These are phyloP conservation scores for Fusarium protoensiforme DNA, from an alignment of 2,329 filamentous ascomycete species.

Conservation along the genomic window DNA sequence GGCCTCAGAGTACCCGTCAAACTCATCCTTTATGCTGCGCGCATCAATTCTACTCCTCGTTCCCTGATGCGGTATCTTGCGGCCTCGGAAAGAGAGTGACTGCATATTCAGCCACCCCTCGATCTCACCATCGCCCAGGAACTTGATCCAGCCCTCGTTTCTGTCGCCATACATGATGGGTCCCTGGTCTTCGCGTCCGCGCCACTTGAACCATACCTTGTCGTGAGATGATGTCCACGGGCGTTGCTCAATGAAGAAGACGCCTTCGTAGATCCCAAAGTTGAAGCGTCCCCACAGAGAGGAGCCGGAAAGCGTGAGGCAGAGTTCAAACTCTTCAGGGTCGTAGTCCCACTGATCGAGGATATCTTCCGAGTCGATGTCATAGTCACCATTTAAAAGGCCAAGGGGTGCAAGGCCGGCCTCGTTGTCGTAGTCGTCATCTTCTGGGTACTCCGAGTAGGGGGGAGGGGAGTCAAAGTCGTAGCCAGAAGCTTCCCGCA, in stretches of 20 bases:
- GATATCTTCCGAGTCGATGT: constrained; percentile 45
- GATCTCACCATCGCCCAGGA: constrained; percentile 52
- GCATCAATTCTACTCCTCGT: constrained; percentile 46
- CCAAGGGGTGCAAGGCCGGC: constrained; percentile 44
- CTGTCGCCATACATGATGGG: constrained; percentile 40
- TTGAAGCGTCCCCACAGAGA: constrained; percentile 60
- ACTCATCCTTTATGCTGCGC: constrained; percentile 40
- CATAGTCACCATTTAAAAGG: constrained; percentile 59
- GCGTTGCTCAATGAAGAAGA: constrained; percentile 54
- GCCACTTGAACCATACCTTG: constrained; percentile 48
- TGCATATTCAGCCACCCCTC: constrained; percentile 45
- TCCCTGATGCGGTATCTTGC: constrained; percentile 39
- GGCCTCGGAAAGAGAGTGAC: constrained; percentile 43
- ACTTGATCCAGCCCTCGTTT: constrained; percentile 48
- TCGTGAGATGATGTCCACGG: constrained; percentile 47
- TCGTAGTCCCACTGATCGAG: constrained; percentile 39
- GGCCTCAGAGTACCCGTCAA: constrained; percentile 43
- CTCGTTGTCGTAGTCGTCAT: neutral
- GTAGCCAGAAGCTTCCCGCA: constrained; percentile 43
- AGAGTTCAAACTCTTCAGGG: constrained; percentile 45
- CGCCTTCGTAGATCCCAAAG: constrained; percentile 53
- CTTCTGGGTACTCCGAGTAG: constrained; percentile 18
- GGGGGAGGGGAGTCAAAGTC: constrained; percentile 27
- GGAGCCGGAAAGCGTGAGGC: constrained; percentile 52
- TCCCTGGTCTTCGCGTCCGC: constrained; percentile 47